Base-by-base conservation (phyloP, 1,139 yeast genomes). In the Geotrichum europaeum region DNA sequence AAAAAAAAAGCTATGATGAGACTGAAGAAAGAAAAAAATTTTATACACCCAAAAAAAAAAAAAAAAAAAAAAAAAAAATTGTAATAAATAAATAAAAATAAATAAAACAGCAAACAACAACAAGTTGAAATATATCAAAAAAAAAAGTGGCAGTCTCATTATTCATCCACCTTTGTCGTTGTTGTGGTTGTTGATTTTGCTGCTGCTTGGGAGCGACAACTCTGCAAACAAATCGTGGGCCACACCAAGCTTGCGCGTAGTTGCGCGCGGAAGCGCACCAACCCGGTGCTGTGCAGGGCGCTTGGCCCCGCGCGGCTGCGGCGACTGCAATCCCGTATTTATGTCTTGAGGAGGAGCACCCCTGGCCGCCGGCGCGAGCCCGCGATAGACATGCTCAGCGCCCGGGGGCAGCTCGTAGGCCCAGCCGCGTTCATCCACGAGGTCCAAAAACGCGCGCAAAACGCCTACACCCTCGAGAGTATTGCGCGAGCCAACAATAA, bases 391-490 rank as follows among this genome's bases (percentile, higher is more conserved):
- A 2, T 65, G 63, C 30, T 76, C 75, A 13, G 86, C 85, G 22
- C 71, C 69, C 10, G 68, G 65, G 2, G 86, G 86, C 30, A 87
- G 72, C 55, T 78, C 73, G 66, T 84, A 81, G 53, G 85, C 77
- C 97, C 97, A 92, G 0, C 80, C 78, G 60, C 83, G 79, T 4
- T 76, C 71, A 53, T 82, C 80, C 43, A 91, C 75, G 56, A 90
- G 75, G 6, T 80, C 77, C 70, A 91, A 78, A 67, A 92, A 88
- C 12, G 82, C 81, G 58, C 79, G 78, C 60, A 91, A 79, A 9
- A 86, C 83, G 0, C 78, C 79, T 20, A 84, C 81, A 20, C 79
- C 74, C 15, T 79, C 76, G 62, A 94, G 75, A 0, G 96, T 88
- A 10, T 77, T 75, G 60, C 79, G 79, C 15, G 61, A 61, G 0